Evolutionary conservation across 306 rosid species (phyloP).

Genomic region (Lathyrus sativus): DNA sequence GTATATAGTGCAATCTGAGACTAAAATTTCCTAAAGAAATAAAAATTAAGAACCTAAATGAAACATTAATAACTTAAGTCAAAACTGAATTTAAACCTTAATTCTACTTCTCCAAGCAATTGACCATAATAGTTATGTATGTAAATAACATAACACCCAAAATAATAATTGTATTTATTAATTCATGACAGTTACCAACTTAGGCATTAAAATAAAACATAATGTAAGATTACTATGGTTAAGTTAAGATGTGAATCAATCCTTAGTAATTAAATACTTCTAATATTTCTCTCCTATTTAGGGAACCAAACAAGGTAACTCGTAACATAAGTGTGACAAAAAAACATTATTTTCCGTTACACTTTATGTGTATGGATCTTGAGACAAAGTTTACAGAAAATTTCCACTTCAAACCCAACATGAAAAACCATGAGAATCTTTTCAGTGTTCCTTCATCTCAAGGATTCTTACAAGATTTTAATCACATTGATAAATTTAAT

Average conservation of each 20-base stretch:
- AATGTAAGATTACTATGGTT: slow-evolving; percentile 8
- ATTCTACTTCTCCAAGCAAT: slow-evolving; percentile 12
- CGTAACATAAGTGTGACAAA: slow-evolving; percentile 33
- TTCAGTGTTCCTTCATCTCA: slow-evolving; percentile 55
- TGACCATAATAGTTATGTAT: slow-evolving; percentile 39
- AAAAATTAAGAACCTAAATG: no score
- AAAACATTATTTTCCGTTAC: slow-evolving; percentile 27
- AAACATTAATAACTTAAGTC: no score
- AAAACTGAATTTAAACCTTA: neutral
- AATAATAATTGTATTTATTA: slow-evolving; percentile 34
- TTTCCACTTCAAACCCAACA: slow-evolving; percentile 34
- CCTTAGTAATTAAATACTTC: slow-evolving; percentile 44
- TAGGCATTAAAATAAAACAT: slow-evolving; percentile 30
- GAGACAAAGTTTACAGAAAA: slow-evolving; percentile 45
- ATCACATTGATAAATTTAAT: slow-evolving; percentile 45
- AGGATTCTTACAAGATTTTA: slow-evolving; percentile 55
- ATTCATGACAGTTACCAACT: slow-evolving; percentile 37
- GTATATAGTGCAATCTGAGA: no score
- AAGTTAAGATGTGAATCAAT: slow-evolving; percentile 33
- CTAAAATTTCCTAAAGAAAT: no score
- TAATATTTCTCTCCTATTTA: slow-evolving; percentile 45
- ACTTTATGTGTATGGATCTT: slow-evolving; percentile 61
- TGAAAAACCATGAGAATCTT: slow-evolving; percentile 42
- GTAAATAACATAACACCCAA: slow-evolving; percentile 44
- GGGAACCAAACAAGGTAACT: slow-evolving; percentile 38